phyloP scores from a whole-genome alignment of 805 yeast species.

The Saturnispora hagleri region DNA sequence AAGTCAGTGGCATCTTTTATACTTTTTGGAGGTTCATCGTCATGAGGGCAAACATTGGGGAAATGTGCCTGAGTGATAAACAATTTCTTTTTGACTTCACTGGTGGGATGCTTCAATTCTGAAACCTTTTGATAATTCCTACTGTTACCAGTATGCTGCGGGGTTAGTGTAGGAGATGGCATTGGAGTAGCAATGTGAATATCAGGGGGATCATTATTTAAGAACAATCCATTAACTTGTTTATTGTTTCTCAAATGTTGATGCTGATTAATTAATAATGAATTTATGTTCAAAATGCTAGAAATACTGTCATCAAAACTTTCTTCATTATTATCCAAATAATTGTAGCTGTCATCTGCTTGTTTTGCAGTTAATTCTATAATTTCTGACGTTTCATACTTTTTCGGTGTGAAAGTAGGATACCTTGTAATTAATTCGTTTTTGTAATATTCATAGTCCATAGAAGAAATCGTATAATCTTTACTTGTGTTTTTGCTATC shows the following conservation, averaged over 20 bases:
- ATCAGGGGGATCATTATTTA: constrained; percentile 23
- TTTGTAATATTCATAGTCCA: constrained; percentile 76
- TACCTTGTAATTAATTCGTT: constrained; percentile 67
- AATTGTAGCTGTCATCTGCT: constrained; percentile 5
- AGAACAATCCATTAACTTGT: constrained; percentile 1
- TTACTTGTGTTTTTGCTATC: not conserved
- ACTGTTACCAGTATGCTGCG: constrained; percentile 30
- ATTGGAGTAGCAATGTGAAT: constrained; percentile 80
- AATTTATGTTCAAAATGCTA: constrained; percentile 17
- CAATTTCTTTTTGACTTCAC: constrained; percentile 26
- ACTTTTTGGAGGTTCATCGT: constrained; percentile 51
- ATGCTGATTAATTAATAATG: constrained; percentile 26
- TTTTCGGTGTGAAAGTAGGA: constrained; percentile 57
- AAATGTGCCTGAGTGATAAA: constrained; percentile 26
- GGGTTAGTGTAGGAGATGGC: constrained; percentile 68
- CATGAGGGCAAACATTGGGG: constrained; percentile 27
- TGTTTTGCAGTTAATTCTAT: constrained; percentile 27
- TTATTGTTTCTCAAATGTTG: constrained; percentile 20
- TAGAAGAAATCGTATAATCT: constrained; percentile 47
- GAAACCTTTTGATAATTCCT: constrained; percentile 20
- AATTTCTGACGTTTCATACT: constrained; percentile 36
- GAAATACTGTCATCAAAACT: constrained; percentile 24
- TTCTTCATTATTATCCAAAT: constrained; percentile 17
- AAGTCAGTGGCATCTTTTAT: constrained; percentile 72
- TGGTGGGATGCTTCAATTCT: constrained; percentile 24